A percentile compares a stretch with the other conserved stretches of the same genome.
Evolutionary conservation across 2,329 filamentous ascomycete species (phyloP).

Genomic region (Fusarium nodosum): DNA sequence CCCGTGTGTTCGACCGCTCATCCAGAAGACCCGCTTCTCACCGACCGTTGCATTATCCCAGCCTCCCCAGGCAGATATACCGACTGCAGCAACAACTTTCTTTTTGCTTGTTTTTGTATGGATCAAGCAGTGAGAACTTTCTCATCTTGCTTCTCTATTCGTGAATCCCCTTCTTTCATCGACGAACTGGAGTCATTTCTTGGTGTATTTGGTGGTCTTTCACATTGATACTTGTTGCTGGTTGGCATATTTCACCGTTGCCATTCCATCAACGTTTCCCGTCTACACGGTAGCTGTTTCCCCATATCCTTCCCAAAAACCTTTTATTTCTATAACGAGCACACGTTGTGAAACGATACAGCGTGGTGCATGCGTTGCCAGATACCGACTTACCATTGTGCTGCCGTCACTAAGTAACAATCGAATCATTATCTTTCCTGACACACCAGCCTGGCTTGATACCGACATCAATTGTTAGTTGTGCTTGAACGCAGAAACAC

Average conservation of each 20-base stretch:
- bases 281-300: conserved; percentile 35
- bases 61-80: conserved; percentile 43
- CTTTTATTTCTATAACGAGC: conserved; percentile 28
- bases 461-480: conserved; percentile 16
- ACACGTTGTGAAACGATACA: conserved; percentile 40
- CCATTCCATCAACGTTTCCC: conserved; percentile 29
- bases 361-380: conserved; percentile 37
- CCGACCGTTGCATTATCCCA: conserved; percentile 47
- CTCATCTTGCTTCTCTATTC: conserved; percentile 29
- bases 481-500: conserved; percentile 21
- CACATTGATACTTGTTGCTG: conserved; percentile 36
- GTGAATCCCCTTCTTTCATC: conserved; percentile 34
- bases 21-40: conserved; percentile 48
- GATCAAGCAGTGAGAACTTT: conserved; percentile 34
- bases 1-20: conserved; percentile 42
- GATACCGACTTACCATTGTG: conserved; percentile 28
- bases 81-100: conserved; percentile 34
- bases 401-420: conserved; percentile 30
- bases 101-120: conserved; percentile 32
- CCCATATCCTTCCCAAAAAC: conserved; percentile 21
- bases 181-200: conserved; percentile 35
- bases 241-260: conserved; percentile 29
- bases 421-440: conserved; percentile 26
- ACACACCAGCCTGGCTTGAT: conserved; percentile 24
- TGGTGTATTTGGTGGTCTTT: conserved; percentile 34